These are phyloP conservation scores for Emmonsia crescens DNA, from an alignment of 2,329 filamentous ascomycete genomes.

Conservation along the genomic window DNA sequence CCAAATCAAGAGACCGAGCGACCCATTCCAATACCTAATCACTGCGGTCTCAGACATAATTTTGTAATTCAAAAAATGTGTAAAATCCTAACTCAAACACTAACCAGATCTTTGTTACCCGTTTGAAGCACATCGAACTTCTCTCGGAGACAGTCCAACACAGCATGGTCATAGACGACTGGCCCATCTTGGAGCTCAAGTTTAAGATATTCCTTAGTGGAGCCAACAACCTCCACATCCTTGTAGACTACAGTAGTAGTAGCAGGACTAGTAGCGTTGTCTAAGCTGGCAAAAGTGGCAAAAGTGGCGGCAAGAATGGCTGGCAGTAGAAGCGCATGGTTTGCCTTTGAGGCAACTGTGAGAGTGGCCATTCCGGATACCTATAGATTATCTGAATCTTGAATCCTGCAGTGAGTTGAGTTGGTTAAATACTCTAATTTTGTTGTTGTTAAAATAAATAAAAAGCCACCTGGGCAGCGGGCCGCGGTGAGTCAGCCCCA, in stretches of 20 bases:
- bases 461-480: no score
- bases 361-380: conserved; percentile 12
- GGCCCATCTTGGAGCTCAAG: conserved; percentile 9
- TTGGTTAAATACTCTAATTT: no score
- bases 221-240: conserved; percentile 18
- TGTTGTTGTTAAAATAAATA: no score
- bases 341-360: conserved; percentile 30
- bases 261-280: conserved; percentile 25
- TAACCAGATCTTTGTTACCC: conserved; percentile 26
- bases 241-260: conserved; percentile 30
- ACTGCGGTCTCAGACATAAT: not conserved
- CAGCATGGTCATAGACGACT: conserved; percentile 13
- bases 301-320: conserved; percentile 31
- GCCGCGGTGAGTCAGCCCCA: not conserved
- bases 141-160: not conserved
- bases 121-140: conserved; percentile 16
- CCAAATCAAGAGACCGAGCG: conserved; percentile 48
- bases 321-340: conserved; percentile 31
- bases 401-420: no score
- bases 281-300: conserved; percentile 30
- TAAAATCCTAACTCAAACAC: no score
- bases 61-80: no score
- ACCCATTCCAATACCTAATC: conserved; percentile 24
- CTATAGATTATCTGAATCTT: no score
- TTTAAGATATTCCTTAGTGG: conserved; percentile 5